Base-by-base conservation (phyloP, 2,329 filamentous ascomycete species). In the Penicillium sp. region DNA sequence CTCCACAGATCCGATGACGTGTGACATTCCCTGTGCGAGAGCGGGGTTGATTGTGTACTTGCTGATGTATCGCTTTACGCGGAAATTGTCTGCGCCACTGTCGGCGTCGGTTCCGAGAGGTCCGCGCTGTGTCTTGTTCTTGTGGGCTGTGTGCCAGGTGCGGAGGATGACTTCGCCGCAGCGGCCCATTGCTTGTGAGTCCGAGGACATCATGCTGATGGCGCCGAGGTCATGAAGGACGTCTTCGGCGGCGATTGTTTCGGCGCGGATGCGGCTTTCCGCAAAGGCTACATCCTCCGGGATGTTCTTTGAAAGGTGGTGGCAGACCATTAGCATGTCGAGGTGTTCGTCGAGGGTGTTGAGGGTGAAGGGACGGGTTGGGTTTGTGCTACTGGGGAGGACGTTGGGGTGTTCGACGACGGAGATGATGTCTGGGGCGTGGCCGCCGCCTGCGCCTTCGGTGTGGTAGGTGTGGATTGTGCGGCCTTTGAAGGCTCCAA, bases 301-400 rank as follows among this genome's bases (percentile, higher is more conserved):
- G 59, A 97, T 97, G 75, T 96, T 88, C 75, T 90, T 91, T 52
- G 88, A 92, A 10, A 97, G 81, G 71, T 97, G 93, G 75, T 97
- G 93, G 80, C 93, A 97, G 38, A 96, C 91, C 93, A 97, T 97
- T 47, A 97, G 80, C 93, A 97, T 97, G 78, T 97, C 93, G 15
- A 97, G 84, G 77, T 97, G 93, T 76, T 97, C 93, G 70, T 97
- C 93, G 0, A 97, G 83, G 0, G 93, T 97, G 79, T 97, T 97
- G 64, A 83, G 82, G 1, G 93, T 97, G 75, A 87, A 97, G 0
- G 93, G 93, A 2, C 93, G 83, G 1, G 93, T 97, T 0, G 93
- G 93, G 73, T 96, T 97, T 0, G 93, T 97, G 47, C 89, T 93
- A 6, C 88, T 91, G 0, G 93, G 93, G 0, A 97, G 83, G 2